Evolutionary conservation across 1,284 basidiomycete species (phyloP), one percentile per base, ranked within the genome.

Genomic region (Rhodotorula sp.): DNA sequence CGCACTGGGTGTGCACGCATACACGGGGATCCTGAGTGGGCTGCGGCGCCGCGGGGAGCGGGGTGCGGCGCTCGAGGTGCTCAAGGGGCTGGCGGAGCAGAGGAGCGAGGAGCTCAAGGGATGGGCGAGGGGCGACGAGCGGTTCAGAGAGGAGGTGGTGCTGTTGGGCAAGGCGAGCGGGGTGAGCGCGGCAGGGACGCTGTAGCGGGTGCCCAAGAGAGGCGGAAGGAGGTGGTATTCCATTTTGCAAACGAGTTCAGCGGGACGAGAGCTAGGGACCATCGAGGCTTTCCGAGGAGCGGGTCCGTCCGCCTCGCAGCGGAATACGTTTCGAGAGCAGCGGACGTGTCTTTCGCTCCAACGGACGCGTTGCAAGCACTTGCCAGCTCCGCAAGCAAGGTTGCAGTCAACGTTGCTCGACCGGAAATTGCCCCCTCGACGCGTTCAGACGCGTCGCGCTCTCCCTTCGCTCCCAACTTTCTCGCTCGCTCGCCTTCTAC

Each of bases 121-220:
- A 10, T 67, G 65, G 66, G 32, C 34, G 27, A 29, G 34, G 17
- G 62, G 50, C 29, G 70, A 64, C 27, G 53, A 39, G 41, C 41
- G 53, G 51, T 64, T 71, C 37, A 64, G 58, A 53, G n/a, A 22
- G 19, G 70, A 71, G 66, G 54, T 71, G 21, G 32, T 34, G 13
- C 57, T 41, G 19, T 17, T 58, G 13, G 39, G 29, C 9, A 44
- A 22, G 15, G 41, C n/a, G 57, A 29, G 39, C 10, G 39, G 39
- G n/a, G n/a, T 32, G 8, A n/a, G n/a, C 36, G 50, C 50, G 10
- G 50, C 50, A n/a, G n/a, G 13, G 50, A 9, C 50, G n/a, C n/a
- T 51, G 50, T 51, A 51, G 50, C 15, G 7, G 44, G 44, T 21
- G 46, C 21, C 46, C 22, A 15, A 21, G 8, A 21, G n/a, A n/a